Evolutionary conservation across 1,139 yeast species (phyloP).

Genomic region (Saccharomyces uvarum): DNA sequence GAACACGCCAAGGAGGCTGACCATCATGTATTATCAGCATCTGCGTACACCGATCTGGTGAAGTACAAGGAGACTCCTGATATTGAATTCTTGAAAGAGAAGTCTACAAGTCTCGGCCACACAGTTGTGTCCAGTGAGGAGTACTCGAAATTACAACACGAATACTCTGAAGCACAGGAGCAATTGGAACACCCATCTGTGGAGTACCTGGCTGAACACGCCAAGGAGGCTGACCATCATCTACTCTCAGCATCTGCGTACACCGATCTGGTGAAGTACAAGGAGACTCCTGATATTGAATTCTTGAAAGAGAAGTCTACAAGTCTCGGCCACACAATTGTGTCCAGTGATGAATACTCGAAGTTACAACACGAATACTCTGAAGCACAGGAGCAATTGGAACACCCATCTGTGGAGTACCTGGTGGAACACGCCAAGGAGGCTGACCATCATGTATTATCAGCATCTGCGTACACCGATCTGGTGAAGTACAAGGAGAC

Average conservation of each 20-base stretch:
- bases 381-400: not conserved
- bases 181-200: conserved; percentile 3
- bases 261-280: conserved; percentile 15
- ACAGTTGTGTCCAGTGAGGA: conserved; percentile 11
- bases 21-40: no score
- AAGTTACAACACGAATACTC: conserved; percentile 10
- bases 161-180: not conserved
- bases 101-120: conserved; percentile 24
- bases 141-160: conserved; percentile 7
- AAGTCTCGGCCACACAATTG: conserved; percentile 3
- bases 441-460: conserved; percentile 1
- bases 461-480: conserved; percentile 4
- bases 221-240: not conserved
- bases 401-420: conserved; percentile 7
- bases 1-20: conserved; percentile 5
- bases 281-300: conserved; percentile 17
- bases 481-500: conserved; percentile 2
- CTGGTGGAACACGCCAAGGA: conserved; percentile 3
- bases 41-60: conserved; percentile 5
- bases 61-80: conserved; percentile 19
- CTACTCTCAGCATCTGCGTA: no score
- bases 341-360: conserved; percentile 1
- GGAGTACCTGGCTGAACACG: conserved; percentile 11
- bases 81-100: conserved; percentile 22
- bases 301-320: conserved; percentile 26